Base-by-base conservation (phyloP, 2,329 filamentous ascomycete genomes). In the Emmonsia crescens region DNA sequence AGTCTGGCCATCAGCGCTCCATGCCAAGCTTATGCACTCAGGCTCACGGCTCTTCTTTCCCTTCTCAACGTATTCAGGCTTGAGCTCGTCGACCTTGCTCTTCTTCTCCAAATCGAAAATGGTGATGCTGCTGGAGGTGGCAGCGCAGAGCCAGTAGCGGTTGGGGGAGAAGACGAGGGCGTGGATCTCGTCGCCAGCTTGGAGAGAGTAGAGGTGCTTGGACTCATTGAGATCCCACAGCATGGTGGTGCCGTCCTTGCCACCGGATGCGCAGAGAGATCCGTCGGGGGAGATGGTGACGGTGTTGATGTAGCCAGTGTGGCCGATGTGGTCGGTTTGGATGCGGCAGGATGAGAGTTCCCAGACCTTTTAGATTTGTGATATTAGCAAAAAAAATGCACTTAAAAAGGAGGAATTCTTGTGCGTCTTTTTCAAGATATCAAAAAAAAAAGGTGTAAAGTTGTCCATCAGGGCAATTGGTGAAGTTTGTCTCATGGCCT, bases 101-200 rank as follows among this genome's bases (percentile, higher is more conserved):
- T 99, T 99, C 92, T 99, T 99, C 91, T 99, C 94, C 72, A 99
- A 87, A 77, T 99, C 94, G 83, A 99, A 99, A 86, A 99, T 97
- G 86, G 96, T 96, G 86, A 99, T 97, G 86, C 87, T 91, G 83
- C 86, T 90, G 77, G 91, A 85, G 68, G 94, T 99, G 78, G 94
- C 94, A 77, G 94, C 94, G 86, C 94, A 99, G 73, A 99, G 88
- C 94, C 94, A 99, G 91, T 99, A 99, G 80, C 94, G 89, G 91
- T 99, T 99, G 77, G 94, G 94, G 69, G 94, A 97, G 90, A 99
- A 99, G 80, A 97, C 94, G 71, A 99, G 93, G 72, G 94, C 93
- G 84, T 99, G 94, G 85, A 99, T 99, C 88, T 97, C 94, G 80
- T 99, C 93, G 81, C 93, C 94, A 78, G 94, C 94, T 82, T 92